Evolutionary conservation across 2,329 filamentous ascomycete genomes (phyloP), one percentile per base, ranked within the genome.

Genomic region (Escovopsis sp.): DNA sequence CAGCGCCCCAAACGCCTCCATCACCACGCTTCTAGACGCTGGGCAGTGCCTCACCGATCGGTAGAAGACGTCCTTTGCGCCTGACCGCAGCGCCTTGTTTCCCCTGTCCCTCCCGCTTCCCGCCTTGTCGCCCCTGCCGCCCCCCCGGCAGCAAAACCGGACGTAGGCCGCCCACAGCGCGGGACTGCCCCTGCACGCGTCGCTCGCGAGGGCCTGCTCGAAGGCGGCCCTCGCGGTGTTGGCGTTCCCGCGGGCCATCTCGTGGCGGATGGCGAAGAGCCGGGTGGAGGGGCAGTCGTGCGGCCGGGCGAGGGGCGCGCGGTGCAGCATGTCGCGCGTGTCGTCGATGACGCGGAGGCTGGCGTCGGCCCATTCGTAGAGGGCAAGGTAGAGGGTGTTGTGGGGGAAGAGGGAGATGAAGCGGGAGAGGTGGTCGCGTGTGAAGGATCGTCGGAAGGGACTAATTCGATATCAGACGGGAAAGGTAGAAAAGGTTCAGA

Each of bases 271-370:
- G 16, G 65, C 60, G 47, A 72, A 70, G 11, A 63, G 41, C 7
- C 65, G 62, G 41, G 53, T 63, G 41, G 54, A 54, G 11, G 66
- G 41, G 28, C 56, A 56, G 46, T 68, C 65, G 35, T 61, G 52
- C 6, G 39, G 34, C 13, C 49, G 44, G 5, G 51, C 43, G 3
- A 69, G 53, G 0, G 73, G 54, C 48, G 66, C 66, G 50, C 66
- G 63, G 15, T 66, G 56, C 10, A 87, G 60, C 8, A 82, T 57
- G 5, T 69, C 63, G n/a, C 81, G 74, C 15, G 92, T 72, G 14
- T 83, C 79, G 45, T 92, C 82, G 41, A 85, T 72, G 36, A 90
- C 68, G 17, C 77, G 70, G 30, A 84, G 72, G 7, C 77, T 72
- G 2, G 73, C 65, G 50, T 88, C 78, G 41, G 82, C 76, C 63